These are phyloP conservation scores for Dactylorhiza incarnata DNA, from an alignment of 106 monocot genomes.

Conservation along the genomic window DNA sequence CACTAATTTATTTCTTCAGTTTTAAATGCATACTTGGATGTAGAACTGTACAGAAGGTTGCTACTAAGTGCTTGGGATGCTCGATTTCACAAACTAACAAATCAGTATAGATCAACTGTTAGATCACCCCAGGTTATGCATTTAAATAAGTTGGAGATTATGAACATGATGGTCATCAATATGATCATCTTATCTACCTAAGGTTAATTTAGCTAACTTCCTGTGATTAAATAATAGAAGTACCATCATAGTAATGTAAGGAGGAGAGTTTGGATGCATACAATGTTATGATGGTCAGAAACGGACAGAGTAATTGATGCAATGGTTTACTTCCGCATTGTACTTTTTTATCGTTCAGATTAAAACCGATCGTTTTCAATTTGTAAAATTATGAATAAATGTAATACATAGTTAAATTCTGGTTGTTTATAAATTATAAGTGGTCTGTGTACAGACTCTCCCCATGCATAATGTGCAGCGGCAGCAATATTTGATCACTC, in stretches of 20 bases:
- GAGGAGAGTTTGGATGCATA: constrained; percentile 1
- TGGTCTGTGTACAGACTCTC: too few relatives aligned
- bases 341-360: too few relatives aligned
- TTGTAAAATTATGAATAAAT: too few relatives aligned
- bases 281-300: not conserved
- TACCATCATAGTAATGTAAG: not conserved
- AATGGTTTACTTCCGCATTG: not conserved
- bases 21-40: not conserved
- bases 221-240: not conserved
- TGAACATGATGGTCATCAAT: not conserved
- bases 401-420: too few relatives aligned
- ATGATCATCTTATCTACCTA: not conserved
- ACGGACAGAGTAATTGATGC: not conserved
- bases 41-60: not conserved
- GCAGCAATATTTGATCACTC: too few relatives aligned
- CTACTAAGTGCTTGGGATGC: not conserved
- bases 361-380: too few relatives aligned
- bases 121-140: not conserved
- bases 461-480: too few relatives aligned
- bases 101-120: not conserved
- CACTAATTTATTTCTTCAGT: not conserved
- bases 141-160: not conserved
- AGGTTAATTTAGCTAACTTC: not conserved
- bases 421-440: too few relatives aligned
- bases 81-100: not conserved